Evolutionary conservation across 2,329 filamentous ascomycete species (phyloP).

Genomic region (Lasiodiplodia hormozganensis): DNA sequence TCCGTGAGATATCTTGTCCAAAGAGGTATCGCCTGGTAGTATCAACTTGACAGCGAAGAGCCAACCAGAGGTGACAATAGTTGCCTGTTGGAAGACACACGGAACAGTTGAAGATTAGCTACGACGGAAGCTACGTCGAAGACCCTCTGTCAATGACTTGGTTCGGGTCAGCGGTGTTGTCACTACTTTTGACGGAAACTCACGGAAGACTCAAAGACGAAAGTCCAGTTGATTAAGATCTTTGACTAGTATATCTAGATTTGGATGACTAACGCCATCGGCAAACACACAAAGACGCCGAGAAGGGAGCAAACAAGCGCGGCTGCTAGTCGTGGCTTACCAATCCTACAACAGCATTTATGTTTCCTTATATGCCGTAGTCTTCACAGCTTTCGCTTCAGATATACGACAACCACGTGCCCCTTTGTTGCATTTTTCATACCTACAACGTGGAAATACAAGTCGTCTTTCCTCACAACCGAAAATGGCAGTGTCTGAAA

Average conservation of each 20-base stretch:
- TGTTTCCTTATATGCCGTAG: not conserved
- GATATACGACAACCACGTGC: not conserved
- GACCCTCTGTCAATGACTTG: too few species aligned
- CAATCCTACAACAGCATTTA: not conserved
- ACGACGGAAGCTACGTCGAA: too few species aligned
- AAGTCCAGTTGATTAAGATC: too few species aligned
- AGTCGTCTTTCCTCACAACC: not conserved
- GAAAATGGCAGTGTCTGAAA: not conserved
- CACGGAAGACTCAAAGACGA: too few species aligned
- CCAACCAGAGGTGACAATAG: too few species aligned
- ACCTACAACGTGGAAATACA: not conserved
- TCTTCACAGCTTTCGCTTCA: not conserved
- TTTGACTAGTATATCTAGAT: not conserved
- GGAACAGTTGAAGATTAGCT: too few species aligned
- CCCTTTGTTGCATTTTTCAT: not conserved
- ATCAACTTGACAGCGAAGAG: too few species aligned
- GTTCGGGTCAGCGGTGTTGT: too few species aligned
- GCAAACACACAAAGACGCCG: not conserved
- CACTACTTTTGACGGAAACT: too few species aligned
- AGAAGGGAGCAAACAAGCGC: not conserved
- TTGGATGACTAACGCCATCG: not conserved
- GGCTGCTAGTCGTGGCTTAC: not conserved
- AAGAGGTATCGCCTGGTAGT: too few species aligned
- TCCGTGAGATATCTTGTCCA: too few species aligned
- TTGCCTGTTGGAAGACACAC: too few species aligned